Conservation (phyloP, 148 eudicot genomes). For the Persicaria tinctoria region DNA sequence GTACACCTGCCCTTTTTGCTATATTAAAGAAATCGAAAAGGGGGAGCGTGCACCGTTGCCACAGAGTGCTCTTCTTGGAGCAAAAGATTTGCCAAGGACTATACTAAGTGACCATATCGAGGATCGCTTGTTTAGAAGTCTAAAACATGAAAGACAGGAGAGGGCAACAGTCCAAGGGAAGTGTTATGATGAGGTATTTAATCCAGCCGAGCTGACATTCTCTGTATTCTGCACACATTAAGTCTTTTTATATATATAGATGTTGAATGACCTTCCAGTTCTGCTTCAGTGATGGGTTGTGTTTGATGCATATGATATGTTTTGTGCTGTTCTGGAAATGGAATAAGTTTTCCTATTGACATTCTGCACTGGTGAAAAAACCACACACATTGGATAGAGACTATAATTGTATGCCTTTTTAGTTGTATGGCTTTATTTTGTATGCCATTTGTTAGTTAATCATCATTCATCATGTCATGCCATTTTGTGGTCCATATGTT, state of each 20-base stretch:
- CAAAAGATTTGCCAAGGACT: slow-evolving; percentile 87
- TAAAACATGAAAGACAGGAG: slow-evolving; percentile 72
- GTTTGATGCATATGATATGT: too few species aligned
- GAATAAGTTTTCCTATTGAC: too few species aligned
- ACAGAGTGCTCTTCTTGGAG: slow-evolving; percentile 96
- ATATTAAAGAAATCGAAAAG: slow-evolving; percentile 65
- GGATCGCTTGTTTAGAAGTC: slow-evolving; percentile 43
- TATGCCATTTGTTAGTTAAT: background rate
- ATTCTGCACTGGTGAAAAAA: too few species aligned
- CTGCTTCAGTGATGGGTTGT: too few species aligned
- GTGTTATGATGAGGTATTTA: slow-evolving; percentile 73
- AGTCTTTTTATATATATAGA: too few species aligned
- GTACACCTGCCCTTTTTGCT: slow-evolving; percentile 92
- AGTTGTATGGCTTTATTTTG: background rate
- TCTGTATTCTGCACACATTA: background rate
- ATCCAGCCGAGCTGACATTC: background rate
- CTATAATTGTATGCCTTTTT: background rate
- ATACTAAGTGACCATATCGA: slow-evolving; percentile 93
- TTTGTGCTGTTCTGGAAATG: too few species aligned
- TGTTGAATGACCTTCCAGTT: background rate
- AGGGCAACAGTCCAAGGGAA: slow-evolving; percentile 73
- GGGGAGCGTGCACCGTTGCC: slow-evolving; percentile 83
- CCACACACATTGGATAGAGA: too few species aligned
- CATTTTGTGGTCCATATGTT: too few species aligned
- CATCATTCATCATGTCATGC: too few species aligned